A percentile compares a stretch with the other conserved stretches of the same genome.
Evolutionary conservation across 371 early-diverging fungal genomes (phyloP).

Genomic region (Mortierella sp.): DNA sequence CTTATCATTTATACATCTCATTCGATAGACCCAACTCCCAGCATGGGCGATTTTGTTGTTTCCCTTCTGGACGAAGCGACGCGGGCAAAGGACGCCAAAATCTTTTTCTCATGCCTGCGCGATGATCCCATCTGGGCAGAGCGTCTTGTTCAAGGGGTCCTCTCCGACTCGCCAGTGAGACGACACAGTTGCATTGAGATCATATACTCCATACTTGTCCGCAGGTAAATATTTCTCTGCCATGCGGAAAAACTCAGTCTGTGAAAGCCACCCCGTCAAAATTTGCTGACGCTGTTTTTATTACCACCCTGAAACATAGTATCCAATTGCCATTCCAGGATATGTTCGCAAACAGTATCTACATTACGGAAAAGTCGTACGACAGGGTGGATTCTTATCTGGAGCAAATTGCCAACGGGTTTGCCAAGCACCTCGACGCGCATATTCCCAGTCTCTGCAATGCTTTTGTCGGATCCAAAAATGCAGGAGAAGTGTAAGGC

Average conservation of each 20-base stretch:
- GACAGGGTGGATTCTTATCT: conserved; percentile 47
- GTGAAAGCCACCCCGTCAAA: background rate
- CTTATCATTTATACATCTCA: background rate
- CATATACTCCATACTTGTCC: conserved; percentile 53
- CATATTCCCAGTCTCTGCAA: conserved; percentile 46
- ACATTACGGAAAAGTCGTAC: conserved; percentile 29
- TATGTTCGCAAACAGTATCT: conserved; percentile 44
- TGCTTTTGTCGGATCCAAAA: conserved; percentile 36
- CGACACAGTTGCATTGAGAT: conserved; percentile 53
- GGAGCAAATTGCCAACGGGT: conserved; percentile 37
- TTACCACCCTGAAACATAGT: conserved; percentile 17
- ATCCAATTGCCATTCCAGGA: conserved; percentile 57
- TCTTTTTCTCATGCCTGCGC: conserved; percentile 36
- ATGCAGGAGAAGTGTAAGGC: conserved; percentile 23
- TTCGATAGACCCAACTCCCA: conserved; percentile 25
- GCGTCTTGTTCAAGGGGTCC: conserved; percentile 37
- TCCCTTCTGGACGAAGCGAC: conserved; percentile 45
- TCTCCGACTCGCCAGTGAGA: conserved; percentile 17
- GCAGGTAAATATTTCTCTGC: conserved; percentile 29
- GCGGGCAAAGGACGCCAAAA: conserved; percentile 39
- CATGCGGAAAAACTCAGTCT: background rate
- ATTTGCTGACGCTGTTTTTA: background rate
- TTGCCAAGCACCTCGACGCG: conserved; percentile 29
- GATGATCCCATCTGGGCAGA: conserved; percentile 57
- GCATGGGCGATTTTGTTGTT: conserved; percentile 46